phyloP scores from a whole-genome alignment of 495 filamentous ascomycete species.

The Penicillium salamii region DNA sequence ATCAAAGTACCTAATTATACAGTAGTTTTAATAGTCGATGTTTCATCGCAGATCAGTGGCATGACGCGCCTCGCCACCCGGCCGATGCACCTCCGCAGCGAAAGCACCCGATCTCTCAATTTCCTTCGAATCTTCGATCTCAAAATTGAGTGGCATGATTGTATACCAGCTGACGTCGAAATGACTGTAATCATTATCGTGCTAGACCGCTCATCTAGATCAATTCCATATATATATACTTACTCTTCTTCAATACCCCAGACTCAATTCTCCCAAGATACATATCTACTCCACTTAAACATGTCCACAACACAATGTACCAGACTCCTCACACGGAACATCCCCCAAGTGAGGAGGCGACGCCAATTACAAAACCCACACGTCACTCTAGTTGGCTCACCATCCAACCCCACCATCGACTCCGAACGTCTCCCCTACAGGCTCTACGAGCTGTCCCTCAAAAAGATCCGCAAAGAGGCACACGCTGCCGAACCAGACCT shows the following conservation, averaged over 20 bases:
- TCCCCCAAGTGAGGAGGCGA: slow-evolving; percentile 10
- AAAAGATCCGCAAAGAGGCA: slow-evolving; percentile 27
- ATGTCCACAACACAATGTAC: slow-evolving; percentile 14
- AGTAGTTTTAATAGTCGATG: too few relatives aligned
- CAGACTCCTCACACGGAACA: slow-evolving; percentile 12
- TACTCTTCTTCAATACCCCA: background rate
- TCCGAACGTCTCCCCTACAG: slow-evolving; percentile 24
- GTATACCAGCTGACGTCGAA: background rate
- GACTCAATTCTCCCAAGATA: too few relatives aligned
- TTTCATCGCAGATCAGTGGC: background rate
- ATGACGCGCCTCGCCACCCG: slow-evolving; percentile 3
- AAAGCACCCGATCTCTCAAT: slow-evolving; percentile 1
- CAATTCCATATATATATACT: too few relatives aligned
- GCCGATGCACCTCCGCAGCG: background rate
- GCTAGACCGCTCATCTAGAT: too few relatives aligned
- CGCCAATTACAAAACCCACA: slow-evolving; percentile 9
- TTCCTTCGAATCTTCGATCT: too few relatives aligned
- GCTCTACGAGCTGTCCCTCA: slow-evolving; percentile 23
- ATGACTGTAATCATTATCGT: too few relatives aligned
- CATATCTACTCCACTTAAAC: too few relatives aligned
- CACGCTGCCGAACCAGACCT: slow-evolving; percentile 21
- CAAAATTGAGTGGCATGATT: slow-evolving; percentile 2
- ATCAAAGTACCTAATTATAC: too few relatives aligned
- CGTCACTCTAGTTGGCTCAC: slow-evolving; percentile 7
- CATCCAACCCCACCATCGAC: slow-evolving; percentile 14